phyloP scores from a whole-genome alignment of 257 asterid species.

The Solanum clarkiae region DNA sequence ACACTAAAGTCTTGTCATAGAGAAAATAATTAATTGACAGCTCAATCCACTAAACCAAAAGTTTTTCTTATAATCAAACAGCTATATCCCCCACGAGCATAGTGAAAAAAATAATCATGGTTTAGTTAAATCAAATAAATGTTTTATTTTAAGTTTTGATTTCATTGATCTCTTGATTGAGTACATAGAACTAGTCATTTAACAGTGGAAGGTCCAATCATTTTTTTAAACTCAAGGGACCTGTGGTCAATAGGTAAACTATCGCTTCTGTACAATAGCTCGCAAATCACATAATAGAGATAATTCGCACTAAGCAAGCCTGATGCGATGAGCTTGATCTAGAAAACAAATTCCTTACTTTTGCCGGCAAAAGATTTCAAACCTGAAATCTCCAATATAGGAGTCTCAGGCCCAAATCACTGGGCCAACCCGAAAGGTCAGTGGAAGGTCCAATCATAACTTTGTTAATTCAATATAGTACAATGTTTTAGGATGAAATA shows the following conservation, averaged over 20 bases:
- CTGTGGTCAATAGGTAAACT: too few relatives aligned
- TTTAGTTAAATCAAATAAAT: background rate
- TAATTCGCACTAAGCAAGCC: accelerated
- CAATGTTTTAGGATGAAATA: too few relatives aligned
- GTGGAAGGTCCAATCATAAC: background rate
- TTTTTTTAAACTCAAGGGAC: too few relatives aligned
- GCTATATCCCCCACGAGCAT: background rate
- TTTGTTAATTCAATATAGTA: too few relatives aligned
- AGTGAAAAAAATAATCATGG: background rate
- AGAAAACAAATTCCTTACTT: too few relatives aligned
- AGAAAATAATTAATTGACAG: constrained; percentile 6
- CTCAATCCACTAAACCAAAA: background rate
- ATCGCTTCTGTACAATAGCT: accelerated
- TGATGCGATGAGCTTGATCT: too few relatives aligned
- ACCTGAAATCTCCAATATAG: accelerated
- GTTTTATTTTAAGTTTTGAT: background rate
- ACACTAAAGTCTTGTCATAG: background rate
- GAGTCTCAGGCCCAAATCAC: too few relatives aligned
- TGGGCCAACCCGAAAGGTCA: background rate
- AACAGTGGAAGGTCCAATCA: background rate
- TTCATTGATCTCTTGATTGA: background rate
- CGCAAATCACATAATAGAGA: too few relatives aligned
- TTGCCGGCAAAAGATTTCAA: too few relatives aligned
- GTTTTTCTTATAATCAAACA: background rate
- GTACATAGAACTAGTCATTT: background rate